A percentile compares a stretch with the other conserved stretches of the same genome.
phyloP scores from a whole-genome alignment of 805 yeast genomes.

The Candida fluviatilis region DNA sequence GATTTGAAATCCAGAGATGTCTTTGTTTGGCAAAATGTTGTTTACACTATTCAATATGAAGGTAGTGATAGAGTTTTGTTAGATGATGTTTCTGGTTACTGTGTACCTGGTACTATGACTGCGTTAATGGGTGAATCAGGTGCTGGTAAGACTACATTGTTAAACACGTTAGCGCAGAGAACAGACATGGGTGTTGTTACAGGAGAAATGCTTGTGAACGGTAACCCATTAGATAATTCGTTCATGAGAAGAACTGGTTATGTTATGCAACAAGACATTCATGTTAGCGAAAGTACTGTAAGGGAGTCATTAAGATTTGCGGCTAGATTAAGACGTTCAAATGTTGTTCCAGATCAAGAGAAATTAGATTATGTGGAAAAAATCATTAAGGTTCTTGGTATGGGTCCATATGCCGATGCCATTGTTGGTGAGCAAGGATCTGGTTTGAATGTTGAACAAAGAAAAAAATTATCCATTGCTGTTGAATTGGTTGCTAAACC shows the following conservation, averaged over 20 bases:
- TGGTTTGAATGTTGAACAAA: conserved; percentile 18
- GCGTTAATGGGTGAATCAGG: conserved; percentile 66
- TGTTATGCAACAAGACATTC: conserved; percentile 20
- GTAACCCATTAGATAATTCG: conserved; percentile 43
- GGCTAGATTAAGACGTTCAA: conserved; percentile 48
- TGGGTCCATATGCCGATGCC: conserved; percentile 15
- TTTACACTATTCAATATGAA: conserved; percentile 51
- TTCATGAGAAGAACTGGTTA: conserved; percentile 40
- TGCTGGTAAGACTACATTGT: conserved; percentile 57
- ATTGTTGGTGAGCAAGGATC: conserved; percentile 13
- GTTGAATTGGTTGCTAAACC: conserved; percentile 18
- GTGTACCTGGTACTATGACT: conserved; percentile 51
- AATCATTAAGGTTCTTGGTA: conserved; percentile 15
- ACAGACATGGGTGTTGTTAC: conserved; percentile 53
- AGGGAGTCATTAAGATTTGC: conserved; percentile 17
- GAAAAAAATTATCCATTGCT: conserved; percentile 16
- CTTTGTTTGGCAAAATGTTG: conserved; percentile 60
- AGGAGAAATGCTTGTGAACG: conserved; percentile 57
- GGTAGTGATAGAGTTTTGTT: conserved; percentile 37
- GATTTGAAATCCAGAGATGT: conserved; percentile 41
- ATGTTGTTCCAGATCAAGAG: conserved; percentile 18
- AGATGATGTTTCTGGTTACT: conserved; percentile 27
- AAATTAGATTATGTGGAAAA: conserved; percentile 15
- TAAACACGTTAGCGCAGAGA: conserved; percentile 52
- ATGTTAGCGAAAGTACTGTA: conserved; percentile 16